Percentiles rank a stretch among this genome's conserved stretches.
Evolutionary conservation across 2,329 filamentous ascomycete species (phyloP).

Genomic region (Mariannaea elegans): DNA sequence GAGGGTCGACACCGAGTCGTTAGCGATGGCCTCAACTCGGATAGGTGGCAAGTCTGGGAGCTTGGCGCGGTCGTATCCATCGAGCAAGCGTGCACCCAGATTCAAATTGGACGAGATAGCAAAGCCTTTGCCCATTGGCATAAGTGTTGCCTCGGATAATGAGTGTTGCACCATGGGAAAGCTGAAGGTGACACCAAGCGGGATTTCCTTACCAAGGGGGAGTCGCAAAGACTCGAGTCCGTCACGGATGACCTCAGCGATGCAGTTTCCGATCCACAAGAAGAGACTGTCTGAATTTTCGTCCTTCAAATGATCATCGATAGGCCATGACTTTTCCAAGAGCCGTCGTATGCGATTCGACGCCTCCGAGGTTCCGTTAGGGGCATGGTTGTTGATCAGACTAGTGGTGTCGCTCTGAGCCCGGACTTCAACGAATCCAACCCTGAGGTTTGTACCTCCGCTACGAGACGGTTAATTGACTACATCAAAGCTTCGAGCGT

Average conservation of each 20-base stretch:
- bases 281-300: conserved; percentile 81
- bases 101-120: conserved; percentile 68
- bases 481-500: not conserved
- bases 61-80: conserved; percentile 65
- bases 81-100: conserved; percentile 65
- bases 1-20: conserved; percentile 82
- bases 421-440: conserved; percentile 71
- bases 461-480: conserved; percentile 46
- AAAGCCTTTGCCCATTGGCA: conserved; percentile 78
- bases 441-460: conserved; percentile 74
- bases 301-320: conserved; percentile 76
- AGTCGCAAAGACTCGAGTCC: conserved; percentile 57
- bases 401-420: conserved; percentile 43
- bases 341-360: conserved; percentile 60
- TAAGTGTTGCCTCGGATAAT: conserved; percentile 69
- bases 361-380: conserved; percentile 23
- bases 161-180: conserved; percentile 74
- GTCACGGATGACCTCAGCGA: conserved; percentile 75
- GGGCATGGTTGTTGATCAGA: conserved; percentile 15
- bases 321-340: conserved; percentile 78
- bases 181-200: conserved; percentile 75
- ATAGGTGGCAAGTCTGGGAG: conserved; percentile 66
- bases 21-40: conserved; percentile 79
- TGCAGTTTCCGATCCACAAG: conserved; percentile 81
- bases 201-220: conserved; percentile 56